Conservation (phyloP, 805 yeast genomes). For the Tetrapisispora pingtungensis region DNA sequence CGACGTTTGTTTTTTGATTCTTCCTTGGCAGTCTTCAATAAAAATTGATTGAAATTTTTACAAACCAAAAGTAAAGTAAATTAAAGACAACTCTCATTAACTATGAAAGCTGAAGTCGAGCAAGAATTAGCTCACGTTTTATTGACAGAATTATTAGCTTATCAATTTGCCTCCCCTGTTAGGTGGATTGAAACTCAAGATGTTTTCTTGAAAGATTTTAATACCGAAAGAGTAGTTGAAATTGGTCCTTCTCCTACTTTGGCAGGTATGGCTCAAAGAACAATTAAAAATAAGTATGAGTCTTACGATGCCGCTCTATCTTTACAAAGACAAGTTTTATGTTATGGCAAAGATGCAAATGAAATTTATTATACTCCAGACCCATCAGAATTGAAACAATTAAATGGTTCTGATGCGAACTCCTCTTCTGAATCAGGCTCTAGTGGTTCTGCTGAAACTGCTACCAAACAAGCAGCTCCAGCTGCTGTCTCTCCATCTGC, state of each 20-base stretch:
- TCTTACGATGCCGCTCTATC: conserved; percentile 93
- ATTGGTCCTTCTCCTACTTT: conserved; percentile 98
- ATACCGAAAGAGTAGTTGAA: conserved; percentile 95
- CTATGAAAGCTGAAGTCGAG: conserved; percentile 78
- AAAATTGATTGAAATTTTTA: too few species aligned
- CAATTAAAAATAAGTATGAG: conserved; percentile 87
- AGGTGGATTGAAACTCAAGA: conserved; percentile 99
- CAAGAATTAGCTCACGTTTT: conserved; percentile 94
- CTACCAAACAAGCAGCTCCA: conserved; percentile 46
- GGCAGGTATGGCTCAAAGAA: conserved; percentile 97
- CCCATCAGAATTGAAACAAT: conserved; percentile 37
- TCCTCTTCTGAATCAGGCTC: conserved; percentile 18
- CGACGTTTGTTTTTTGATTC: too few species aligned
- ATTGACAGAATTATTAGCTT: conserved; percentile 91
- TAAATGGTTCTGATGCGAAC: conserved; percentile 20
- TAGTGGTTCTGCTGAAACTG: conserved; percentile 29
- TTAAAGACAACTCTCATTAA: conserved; percentile 5
- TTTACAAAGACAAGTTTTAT: conserved; percentile 80
- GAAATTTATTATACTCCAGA: conserved; percentile 92
- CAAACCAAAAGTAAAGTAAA: too few species aligned
- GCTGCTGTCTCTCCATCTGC: conserved; percentile 48
- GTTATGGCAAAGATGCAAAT: conserved; percentile 92
- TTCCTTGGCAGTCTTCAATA: too few species aligned
- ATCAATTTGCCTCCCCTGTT: conserved; percentile 98
- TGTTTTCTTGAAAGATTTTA: conserved; percentile 85